phyloP scores from a whole-genome alignment of 306 rosid species.

The Alnus rubra region DNA sequence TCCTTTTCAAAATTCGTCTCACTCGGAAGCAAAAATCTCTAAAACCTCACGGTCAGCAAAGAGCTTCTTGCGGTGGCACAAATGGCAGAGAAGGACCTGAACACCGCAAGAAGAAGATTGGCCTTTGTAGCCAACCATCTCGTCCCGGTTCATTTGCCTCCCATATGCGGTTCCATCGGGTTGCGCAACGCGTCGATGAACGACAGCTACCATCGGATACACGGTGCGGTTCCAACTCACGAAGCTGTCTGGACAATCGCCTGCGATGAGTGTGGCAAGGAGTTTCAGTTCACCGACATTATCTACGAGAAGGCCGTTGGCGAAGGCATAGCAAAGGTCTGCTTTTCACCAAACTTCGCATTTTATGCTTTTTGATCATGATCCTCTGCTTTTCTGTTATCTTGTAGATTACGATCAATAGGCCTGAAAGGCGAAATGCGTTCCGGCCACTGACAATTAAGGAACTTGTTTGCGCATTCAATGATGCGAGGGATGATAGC shows the following conservation, averaged over 20 bases:
- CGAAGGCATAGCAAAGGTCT: constrained; percentile 86
- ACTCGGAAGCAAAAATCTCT: neutral
- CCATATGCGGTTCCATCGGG: constrained; percentile 18
- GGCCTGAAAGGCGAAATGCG: constrained; percentile 84
- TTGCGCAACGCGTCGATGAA: constrained; percentile 39
- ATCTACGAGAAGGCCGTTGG: constrained; percentile 73
- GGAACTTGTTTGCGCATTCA: constrained; percentile 77
- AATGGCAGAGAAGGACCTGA: constrained; percentile 44
- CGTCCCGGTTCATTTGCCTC: constrained; percentile 21
- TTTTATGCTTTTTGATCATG: neutral
- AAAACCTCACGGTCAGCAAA: neutral
- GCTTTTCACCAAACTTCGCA: neutral
- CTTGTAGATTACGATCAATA: constrained; percentile 65
- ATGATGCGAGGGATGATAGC: constrained; percentile 74
- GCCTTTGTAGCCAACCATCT: constrained; percentile 62
- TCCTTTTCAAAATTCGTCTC: too few species aligned
- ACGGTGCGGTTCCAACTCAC: constrained; percentile 61
- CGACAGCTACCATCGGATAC: constrained; percentile 62
- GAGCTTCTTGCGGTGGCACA: constrained; percentile 25
- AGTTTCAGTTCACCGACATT: constrained; percentile 55
- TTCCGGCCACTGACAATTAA: constrained; percentile 77
- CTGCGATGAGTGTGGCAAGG: constrained; percentile 48
- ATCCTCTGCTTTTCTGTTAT: neutral
- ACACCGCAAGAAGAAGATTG: constrained; percentile 52
- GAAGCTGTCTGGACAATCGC: constrained; percentile 59